Evolutionary conservation across 1,284 basidiomycete genomes (phyloP), one percentile per base, ranked within the genome.

Genomic region (Lentinula novae-zelandiae): DNA sequence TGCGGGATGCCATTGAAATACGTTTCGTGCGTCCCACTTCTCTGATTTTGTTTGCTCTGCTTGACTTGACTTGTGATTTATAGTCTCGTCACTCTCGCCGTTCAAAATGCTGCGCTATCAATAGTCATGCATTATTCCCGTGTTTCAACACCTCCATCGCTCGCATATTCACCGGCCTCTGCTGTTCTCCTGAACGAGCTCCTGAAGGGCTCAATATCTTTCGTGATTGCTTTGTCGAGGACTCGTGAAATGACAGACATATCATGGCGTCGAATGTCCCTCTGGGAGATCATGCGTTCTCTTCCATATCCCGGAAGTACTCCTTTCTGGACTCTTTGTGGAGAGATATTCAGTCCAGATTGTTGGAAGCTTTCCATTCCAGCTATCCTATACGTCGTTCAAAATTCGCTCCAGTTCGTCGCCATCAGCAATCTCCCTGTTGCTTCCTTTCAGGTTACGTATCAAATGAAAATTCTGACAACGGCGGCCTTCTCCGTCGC

Each of bases 301-400:
- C 66, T 77, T 39, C 70, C 74, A 12, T 75, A 71, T 62, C 75
- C 78, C 3, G 81, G 77, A 72, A 75, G 74, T 53, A 68, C 77
- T 9, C 77, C 83, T 2, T 80, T 87, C 64, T 76, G 77, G 67
- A 79, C 80, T 62, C 73, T 89, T 17, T 86, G 83, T 65, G 73
- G 73, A 67, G 81, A 81, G 63, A 70, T 82, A 10, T 77, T 81
- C 67, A 77, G 71, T 60, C 66, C 65, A 2, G 68, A 69, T 75
- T 95, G 93, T 76, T 97, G 95, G 93, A 98, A 97, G 75, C 85
- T 98, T n/a, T 94, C 93, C 31, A 95, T 98, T 64, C 96, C 96
- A 8, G 96, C 96, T 8, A 84, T 98, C 62, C 90, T 98, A 67
- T 99, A 99, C 68, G 94, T 96, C 66, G 83, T 96, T 56, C 95